phyloP scores from a whole-genome alignment of 140 eudicot species.

The Oenanthe javanica region DNA sequence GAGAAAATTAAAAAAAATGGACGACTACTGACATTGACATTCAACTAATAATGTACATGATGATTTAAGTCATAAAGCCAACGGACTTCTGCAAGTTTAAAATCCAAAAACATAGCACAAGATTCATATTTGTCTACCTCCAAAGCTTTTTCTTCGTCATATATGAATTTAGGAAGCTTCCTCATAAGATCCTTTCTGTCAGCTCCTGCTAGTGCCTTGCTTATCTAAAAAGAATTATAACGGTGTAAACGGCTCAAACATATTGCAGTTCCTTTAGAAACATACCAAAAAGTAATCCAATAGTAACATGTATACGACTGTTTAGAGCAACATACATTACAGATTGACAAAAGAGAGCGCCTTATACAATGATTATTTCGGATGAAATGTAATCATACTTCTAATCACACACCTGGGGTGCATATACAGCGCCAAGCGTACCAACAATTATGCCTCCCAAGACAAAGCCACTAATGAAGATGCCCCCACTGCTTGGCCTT shows the following conservation, averaged over 20 bases:
- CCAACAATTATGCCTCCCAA: conserved; percentile 74
- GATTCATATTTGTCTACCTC: conserved; percentile 29
- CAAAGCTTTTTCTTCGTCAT: conserved; percentile 69
- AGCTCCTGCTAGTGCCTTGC: conserved; percentile 64
- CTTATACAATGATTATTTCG: not conserved
- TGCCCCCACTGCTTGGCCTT: conserved; percentile 38
- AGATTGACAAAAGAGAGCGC: not conserved
- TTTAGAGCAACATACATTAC: not conserved
- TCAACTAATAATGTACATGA: not conserved
- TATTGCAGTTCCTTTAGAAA: not conserved
- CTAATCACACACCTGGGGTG: conserved; percentile 58
- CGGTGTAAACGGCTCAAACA: not conserved
- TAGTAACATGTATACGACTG: not conserved
- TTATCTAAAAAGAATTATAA: conserved; percentile 32
- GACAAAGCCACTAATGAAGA: conserved; percentile 64
- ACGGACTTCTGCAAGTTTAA: not conserved
- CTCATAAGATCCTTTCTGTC: conserved; percentile 55
- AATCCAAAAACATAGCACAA: not conserved
- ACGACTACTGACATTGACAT: not conserved
- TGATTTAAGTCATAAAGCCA: not conserved
- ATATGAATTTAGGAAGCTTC: conserved; percentile 57
- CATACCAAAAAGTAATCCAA: not conserved
- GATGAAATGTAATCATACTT: not conserved
- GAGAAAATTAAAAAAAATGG: not conserved
- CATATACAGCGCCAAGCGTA: conserved; percentile 65